Base-by-base conservation (phyloP, 139 green algal species). In the Micromonas commoda region DNA sequence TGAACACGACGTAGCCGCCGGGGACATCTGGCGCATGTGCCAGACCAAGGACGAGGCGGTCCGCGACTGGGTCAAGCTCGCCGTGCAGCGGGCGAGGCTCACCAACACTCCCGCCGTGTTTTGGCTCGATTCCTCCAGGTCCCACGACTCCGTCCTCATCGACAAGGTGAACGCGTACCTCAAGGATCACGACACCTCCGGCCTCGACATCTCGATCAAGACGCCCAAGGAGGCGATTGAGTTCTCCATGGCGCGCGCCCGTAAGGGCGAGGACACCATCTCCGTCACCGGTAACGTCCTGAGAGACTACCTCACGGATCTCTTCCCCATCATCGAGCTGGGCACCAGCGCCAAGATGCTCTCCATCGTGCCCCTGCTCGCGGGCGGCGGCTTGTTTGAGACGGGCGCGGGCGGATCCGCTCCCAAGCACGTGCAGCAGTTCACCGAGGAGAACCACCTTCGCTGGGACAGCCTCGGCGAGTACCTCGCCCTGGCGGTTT, bases 341-440 rank as follows among this genome's bases (percentile, higher is more conserved):
- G 77, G 77, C 6, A 81, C 77, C 19, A 63, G 20, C 45, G 77
- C 77, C 5, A 81, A 81, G 77, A 81, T 81, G 77, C 77, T 81
- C 24, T 72, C 51, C 29, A 81, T 81, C 77, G 77, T 81, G 65
- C 77, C 77, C 26, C 77, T 81, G 51, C 52, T 81, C 26, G 26
- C 23, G 45, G 77, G 77, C 66, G 77, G 77, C 65, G 66, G 77
- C 51, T 66, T 81, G 3, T 76, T 81, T 37, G 77, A 81, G 77
- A 81, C 77, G 6, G 77, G 77, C 24, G 77, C 77, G 65, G 77
- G 77, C 13, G 77, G 77, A 1, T 77, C 65, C 28, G 77, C 77
- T 29, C 77, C 77, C 20, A 81, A 81, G 77, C 77, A 81, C 77
- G 77, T 81, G 66, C 77, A 81, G 77, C 77, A 81, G 77, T 76